Base-by-base conservation (phyloP, 495 filamentous ascomycete species). In the Pseudomonodictys pantanalensis region DNA sequence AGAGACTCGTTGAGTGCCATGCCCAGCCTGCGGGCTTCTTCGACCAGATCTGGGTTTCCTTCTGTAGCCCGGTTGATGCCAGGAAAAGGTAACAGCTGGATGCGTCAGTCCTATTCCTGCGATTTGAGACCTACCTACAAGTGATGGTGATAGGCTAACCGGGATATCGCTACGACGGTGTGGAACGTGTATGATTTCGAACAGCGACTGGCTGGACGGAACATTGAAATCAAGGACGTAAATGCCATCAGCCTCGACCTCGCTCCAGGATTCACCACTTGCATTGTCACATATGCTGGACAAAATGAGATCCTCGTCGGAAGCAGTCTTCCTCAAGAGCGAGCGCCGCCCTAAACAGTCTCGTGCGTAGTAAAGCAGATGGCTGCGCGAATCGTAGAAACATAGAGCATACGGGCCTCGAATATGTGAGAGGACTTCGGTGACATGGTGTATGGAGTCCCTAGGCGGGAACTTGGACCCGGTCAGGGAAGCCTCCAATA, bases 351-450 rank as follows among this genome's bases (percentile, higher is more conserved):
- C 93, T 17, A 97, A 78, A 55, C 86, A 86, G 71, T 99, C 93
- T 55, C 93, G 78, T 17, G 86, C 89, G 69, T 87, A 96, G 76
- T 83, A 92, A 6, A 97, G 43, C 24, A 75, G 78, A 12, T 74
- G 72, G 52, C 79, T 71, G 20, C 70, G 57, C 5, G 77, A 77
- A 73, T 97, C 88, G 69, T 86, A 91, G 72, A 87, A 97, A 1
- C 96, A 83, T 75, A 97, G 95, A 12, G 95, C 88, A 72, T 89
- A 97, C 9, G 95, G 92, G 8, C 93, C 93, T 47, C 85, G 83
- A 30, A 96, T 82, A 42, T 73, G 75, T 41, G 80, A 77, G 49
- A 93, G 70, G 2, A 81, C 79, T 28, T 75, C 71, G 24, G 83
- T 53, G 33, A 88, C 60, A 33, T 68, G 68, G 53, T 75, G 69